Percentiles rank a stretch among this genome's conserved stretches.
Evolutionary conservation across 495 filamentous ascomycete species (phyloP).

Genomic region (Collariella sp.): DNA sequence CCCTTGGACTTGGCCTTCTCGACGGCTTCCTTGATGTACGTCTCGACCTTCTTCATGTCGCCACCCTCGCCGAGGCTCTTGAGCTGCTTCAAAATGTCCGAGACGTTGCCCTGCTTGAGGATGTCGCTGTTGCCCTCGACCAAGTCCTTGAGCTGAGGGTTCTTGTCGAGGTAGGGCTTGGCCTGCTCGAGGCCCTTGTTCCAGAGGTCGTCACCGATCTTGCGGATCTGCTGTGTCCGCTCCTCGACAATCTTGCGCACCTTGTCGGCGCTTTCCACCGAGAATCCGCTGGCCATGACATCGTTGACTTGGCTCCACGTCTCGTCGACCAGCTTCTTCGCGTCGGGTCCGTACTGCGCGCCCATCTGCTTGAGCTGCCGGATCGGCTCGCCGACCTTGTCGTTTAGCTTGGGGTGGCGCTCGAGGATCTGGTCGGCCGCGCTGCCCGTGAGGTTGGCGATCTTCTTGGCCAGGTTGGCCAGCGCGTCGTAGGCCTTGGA

Average conservation of each 20-base stretch:
- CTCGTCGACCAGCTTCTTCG: slow-evolving; percentile 58
- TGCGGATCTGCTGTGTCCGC: slow-evolving; percentile 51
- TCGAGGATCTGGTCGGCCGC: slow-evolving; percentile 50
- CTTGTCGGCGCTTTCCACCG: slow-evolving; percentile 40
- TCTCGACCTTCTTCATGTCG: slow-evolving; percentile 46
- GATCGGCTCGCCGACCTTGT: slow-evolving; percentile 54
- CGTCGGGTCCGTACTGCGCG: slow-evolving; percentile 56
- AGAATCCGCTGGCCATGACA: slow-evolving; percentile 47
- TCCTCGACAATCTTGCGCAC: slow-evolving; percentile 53
- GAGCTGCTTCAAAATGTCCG: slow-evolving; percentile 45
- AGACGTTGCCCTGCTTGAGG: slow-evolving; percentile 51
- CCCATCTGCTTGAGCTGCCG: slow-evolving; percentile 56
- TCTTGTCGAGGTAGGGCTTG: slow-evolving; percentile 57
- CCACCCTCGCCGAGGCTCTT: slow-evolving; percentile 48
- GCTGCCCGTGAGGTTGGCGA: slow-evolving; percentile 48
- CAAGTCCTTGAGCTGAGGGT: slow-evolving; percentile 54
- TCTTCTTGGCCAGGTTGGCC: slow-evolving; percentile 40
- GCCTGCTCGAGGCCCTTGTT: slow-evolving; percentile 54
- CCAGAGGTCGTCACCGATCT: slow-evolving; percentile 56
- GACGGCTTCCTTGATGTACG: slow-evolving; percentile 47
- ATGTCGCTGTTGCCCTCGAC: slow-evolving; percentile 51
- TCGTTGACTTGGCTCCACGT: slow-evolving; percentile 53
- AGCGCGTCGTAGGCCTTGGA: slow-evolving; percentile 45
- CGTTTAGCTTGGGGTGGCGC: slow-evolving; percentile 58
- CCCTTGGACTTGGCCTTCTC: slow-evolving; percentile 45